A percentile compares a stretch with the other conserved stretches of the same genome.
phyloP scores from a whole-genome alignment of 345 rosid species.

The Brassica cretica region DNA sequence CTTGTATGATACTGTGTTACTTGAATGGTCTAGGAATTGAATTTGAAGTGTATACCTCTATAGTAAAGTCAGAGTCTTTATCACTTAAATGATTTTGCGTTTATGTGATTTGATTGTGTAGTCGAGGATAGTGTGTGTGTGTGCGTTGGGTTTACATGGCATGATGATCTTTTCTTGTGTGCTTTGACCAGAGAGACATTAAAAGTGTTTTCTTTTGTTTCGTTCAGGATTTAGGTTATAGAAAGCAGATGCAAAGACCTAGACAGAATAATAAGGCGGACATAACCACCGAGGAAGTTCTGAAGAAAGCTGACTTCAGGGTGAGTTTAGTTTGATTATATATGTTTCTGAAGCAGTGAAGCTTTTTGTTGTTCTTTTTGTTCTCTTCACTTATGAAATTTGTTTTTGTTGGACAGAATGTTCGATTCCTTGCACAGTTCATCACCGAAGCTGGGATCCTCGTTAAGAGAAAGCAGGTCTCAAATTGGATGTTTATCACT shows the following conservation, averaged over 20 bases:
- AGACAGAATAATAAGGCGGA: constrained; percentile 41
- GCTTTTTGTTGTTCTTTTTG: constrained; percentile 7
- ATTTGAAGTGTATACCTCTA: neutral
- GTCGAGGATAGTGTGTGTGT: neutral
- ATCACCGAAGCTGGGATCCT: constrained; percentile 85
- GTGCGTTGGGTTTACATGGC: neutral
- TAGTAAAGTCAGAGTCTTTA: neutral
- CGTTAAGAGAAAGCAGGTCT: constrained; percentile 79
- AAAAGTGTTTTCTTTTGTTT: neutral
- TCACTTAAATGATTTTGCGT: constrained; percentile 14
- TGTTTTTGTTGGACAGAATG: constrained; percentile 60
- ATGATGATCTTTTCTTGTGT: neutral
- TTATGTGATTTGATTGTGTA: constrained; percentile 1
- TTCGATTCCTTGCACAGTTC: constrained; percentile 80
- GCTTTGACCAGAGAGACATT: neutral
- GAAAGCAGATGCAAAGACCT: constrained; percentile 42
- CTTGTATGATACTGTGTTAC: neutral
- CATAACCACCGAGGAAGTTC: constrained; percentile 64
- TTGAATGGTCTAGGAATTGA: neutral
- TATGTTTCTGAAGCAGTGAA: constrained; percentile 10
- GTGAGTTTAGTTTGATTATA: constrained; percentile 43
- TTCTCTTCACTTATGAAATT: constrained; percentile 8
- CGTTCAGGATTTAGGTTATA: constrained; percentile 62
- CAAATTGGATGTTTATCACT: constrained; percentile 15
- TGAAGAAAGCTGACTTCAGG: constrained; percentile 77